Percentiles rank a stretch among this genome's conserved stretches.
Evolutionary conservation across 2,329 filamentous ascomycete genomes (phyloP).

Genomic region (Colletotrichum somersetense): DNA sequence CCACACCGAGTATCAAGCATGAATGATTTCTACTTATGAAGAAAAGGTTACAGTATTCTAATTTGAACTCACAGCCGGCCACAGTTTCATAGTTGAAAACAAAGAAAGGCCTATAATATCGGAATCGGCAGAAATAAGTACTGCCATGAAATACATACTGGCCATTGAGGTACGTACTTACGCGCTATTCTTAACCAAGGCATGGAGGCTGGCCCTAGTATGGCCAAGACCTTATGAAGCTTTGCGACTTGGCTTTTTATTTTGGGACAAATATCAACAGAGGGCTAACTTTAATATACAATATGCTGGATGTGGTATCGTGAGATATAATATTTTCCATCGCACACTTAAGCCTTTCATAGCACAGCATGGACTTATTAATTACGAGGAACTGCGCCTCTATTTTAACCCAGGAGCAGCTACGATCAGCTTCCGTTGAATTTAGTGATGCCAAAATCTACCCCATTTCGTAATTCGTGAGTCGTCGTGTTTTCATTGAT

Average conservation of each 20-base stretch:
- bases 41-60: background rate
- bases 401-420: background rate
- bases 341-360: background rate
- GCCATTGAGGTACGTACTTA: background rate
- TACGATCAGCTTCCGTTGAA: background rate
- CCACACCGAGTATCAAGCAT: background rate
- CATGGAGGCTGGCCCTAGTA: background rate
- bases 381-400: background rate
- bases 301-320: background rate
- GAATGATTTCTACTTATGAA: background rate
- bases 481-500: constrained; percentile 7
- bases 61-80: rapidly evolving
- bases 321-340: background rate
- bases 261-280: background rate
- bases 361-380: background rate
- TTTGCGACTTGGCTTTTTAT: background rate
- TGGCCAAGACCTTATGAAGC: background rate
- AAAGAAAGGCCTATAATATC: background rate
- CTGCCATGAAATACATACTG: background rate
- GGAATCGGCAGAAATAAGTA: background rate
- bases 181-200: background rate
- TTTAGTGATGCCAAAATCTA: no score
- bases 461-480: constrained; percentile 19
- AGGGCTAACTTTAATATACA: no score
- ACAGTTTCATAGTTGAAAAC: rapidly evolving